phyloP scores from a whole-genome alignment of 2,329 filamentous ascomycete species.

The Penicillium sp. region DNA sequence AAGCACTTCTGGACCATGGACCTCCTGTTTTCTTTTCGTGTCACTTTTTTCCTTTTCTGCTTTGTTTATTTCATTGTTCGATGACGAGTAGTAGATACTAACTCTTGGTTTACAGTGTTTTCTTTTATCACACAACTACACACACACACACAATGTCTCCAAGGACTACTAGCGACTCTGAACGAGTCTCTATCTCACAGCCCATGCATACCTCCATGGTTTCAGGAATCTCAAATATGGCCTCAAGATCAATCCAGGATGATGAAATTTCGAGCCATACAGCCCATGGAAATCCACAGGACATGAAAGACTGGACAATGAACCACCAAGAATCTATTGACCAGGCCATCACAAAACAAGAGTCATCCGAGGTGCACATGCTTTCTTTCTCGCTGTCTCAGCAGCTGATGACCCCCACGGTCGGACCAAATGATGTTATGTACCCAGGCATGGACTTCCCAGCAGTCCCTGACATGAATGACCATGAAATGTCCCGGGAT shows the following conservation, averaged over 20 bases:
- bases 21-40: background rate
- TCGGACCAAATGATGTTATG: slow-evolving; percentile 34
- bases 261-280: slow-evolving; percentile 37
- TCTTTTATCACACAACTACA: slow-evolving; percentile 17
- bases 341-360: slow-evolving; percentile 30
- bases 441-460: slow-evolving; percentile 35
- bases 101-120: slow-evolving; percentile 28
- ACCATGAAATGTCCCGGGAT: slow-evolving; percentile 34
- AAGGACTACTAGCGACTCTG: slow-evolving; percentile 31
- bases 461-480: slow-evolving; percentile 31
- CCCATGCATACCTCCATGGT: slow-evolving; percentile 30
- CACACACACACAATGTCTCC: slow-evolving; percentile 34
- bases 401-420: slow-evolving; percentile 32
- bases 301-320: slow-evolving; percentile 34
- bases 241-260: slow-evolving; percentile 36
- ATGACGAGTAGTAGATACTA: slow-evolving; percentile 25
- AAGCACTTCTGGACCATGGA: slow-evolving; percentile 16
- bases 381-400: slow-evolving; percentile 37
- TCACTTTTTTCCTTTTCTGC: slow-evolving; percentile 6
- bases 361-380: slow-evolving; percentile 37
- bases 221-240: slow-evolving; percentile 33
- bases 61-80: slow-evolving; percentile 8
- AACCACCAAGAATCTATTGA: slow-evolving; percentile 35
- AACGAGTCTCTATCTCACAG: slow-evolving; percentile 32
- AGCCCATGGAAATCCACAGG: slow-evolving; percentile 29